phyloP scores from a whole-genome alignment of 768 basidiomycete species.

The Russula dissimulans region DNA sequence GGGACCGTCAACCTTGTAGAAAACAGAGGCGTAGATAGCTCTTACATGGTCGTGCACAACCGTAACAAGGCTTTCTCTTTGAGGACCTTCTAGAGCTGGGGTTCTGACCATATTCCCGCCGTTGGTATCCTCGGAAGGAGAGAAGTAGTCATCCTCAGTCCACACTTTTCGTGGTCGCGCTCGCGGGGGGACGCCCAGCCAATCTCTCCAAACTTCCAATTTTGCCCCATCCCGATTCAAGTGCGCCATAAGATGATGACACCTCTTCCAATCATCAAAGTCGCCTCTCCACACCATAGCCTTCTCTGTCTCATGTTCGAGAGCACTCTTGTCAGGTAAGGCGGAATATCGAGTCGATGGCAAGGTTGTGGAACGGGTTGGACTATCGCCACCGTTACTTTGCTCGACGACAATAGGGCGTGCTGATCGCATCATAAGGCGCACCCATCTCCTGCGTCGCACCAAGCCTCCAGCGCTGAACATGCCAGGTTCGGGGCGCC shows the following conservation, averaged over 20 bases:
- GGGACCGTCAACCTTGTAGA: neutral
- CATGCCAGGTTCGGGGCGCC: slow-evolving; percentile 54
- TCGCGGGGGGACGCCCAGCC: slow-evolving; percentile 42
- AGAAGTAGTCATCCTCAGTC: slow-evolving; percentile 35
- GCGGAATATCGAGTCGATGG: neutral
- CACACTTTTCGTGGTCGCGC: slow-evolving; percentile 34
- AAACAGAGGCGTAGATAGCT: neutral
- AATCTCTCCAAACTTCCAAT: slow-evolving; percentile 65
- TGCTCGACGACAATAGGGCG: neutral
- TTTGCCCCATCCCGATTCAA: slow-evolving; percentile 61
- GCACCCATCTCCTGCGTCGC: slow-evolving; percentile 70
- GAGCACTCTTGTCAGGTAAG: neutral
- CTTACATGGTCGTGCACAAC: slow-evolving; percentile 56
- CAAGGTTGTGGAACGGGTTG: neutral
- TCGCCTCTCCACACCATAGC: slow-evolving; percentile 44
- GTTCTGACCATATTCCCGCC: neutral
- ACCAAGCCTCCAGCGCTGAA: slow-evolving; percentile 66
- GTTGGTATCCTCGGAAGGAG: slow-evolving; percentile 17
- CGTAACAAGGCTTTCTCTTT: slow-evolving; percentile 35
- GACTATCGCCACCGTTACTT: neutral
- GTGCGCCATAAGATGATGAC: slow-evolving; percentile 41
- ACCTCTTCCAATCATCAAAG: slow-evolving; percentile 53
- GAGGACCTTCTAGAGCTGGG: neutral
- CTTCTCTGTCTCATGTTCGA: slow-evolving; percentile 9
- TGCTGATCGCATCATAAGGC: slow-evolving; percentile 71